Evolutionary conservation across 805 yeast species (phyloP), one percentile per base, ranked within the genome.

Genomic region (Nakazawaea ambrosiae): DNA sequence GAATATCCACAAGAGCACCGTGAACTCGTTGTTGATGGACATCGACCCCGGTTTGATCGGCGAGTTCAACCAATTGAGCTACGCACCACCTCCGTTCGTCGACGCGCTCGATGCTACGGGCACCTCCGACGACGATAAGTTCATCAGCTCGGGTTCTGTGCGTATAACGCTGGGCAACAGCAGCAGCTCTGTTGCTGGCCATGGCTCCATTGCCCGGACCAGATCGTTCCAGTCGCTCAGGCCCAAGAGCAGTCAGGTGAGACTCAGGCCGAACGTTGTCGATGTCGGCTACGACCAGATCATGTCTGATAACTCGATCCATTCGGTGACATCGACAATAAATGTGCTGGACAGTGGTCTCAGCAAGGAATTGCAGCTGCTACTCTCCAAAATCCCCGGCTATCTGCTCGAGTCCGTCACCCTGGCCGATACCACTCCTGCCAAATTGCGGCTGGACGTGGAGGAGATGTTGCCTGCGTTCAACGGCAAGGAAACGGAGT

Each of bases 401-500:
- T 70, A 66, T 40, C 52, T 49, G 3, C 43, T 66, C 20, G 82
- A 75, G 36, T 43, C 51, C 4, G 33, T 70, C 3, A 50, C 46
- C 19, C 51, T 72, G 0, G 43, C 58, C 5, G 45, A 61, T 33
- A 14, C 37, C 4, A 45, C 58, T 27, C 53, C 53, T 10, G 51
- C 55, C 26, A 47, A 51, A 10, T 45, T 69, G 20, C 6, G 33
- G 11, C 24, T 5, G 16, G 24, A 18, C 5, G 8, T 61, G 16
- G 61, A 58, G 22, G 39, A 42, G 9, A 48, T 62, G 57, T 24
- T 42, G 7, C 42, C 54, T 0, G 46, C 54, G 18, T 88, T 90
- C 49, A 71, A 66, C 7, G 82, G 81, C 4, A 66, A 81, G 49
- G 98, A 92, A 55, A 82, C 95, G 0, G 98, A 92, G 51, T 69